Evolutionary conservation across 1,284 basidiomycete genomes (phyloP), one percentile per base, ranked within the genome.

Genomic region (Schizophyllum commune): DNA sequence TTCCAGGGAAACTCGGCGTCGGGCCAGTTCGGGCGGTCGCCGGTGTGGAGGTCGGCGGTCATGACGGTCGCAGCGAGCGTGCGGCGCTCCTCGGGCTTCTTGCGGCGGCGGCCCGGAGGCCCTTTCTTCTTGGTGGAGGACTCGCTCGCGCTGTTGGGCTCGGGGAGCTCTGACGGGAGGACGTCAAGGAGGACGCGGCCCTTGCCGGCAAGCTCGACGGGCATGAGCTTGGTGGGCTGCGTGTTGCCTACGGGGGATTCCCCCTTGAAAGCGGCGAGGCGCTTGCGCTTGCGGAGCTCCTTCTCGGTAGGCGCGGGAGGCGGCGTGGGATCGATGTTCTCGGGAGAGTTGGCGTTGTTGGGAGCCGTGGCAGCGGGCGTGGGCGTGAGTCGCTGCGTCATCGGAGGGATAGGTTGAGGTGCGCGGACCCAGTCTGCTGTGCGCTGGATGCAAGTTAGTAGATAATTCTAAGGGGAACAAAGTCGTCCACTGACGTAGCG

Each of bases 1-100:
- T 80, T 78, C 90, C 90, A 92, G 17, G 90, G 90, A 66, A 91
- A 90, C 68, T 84, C 82, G 13, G 76, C 65, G 67, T 92, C 90
- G 7, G 85, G 83, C 90, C 90, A 92, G 68, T 88, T 85, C 8
- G 89, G 87, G 60, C 73, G 78, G 27, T 79, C 71, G 1, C 55
- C 56, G 5, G 60, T 57, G 22, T 61, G 61, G 21, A n/a, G 53
- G 2, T 60, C 62, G 15, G 62, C 60, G 32, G 61, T 62, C 1
- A 58, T 55, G 11, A 62, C 33, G 54, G 57, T 58, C n/a, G 60
- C 58, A 3, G 27, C 27, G 53, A 55, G 53, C 53, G 53, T 55
- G 51, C 57, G 59, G 21, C 61, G 57, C 21, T 66, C 65, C 67
- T 63, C 62, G 0, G 58, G n/a, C 60, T 63, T 65, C 61, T 62